Conservation (phyloP, 2,329 filamentous ascomycete genomes). For the Xylariaceae sp. region DNA sequence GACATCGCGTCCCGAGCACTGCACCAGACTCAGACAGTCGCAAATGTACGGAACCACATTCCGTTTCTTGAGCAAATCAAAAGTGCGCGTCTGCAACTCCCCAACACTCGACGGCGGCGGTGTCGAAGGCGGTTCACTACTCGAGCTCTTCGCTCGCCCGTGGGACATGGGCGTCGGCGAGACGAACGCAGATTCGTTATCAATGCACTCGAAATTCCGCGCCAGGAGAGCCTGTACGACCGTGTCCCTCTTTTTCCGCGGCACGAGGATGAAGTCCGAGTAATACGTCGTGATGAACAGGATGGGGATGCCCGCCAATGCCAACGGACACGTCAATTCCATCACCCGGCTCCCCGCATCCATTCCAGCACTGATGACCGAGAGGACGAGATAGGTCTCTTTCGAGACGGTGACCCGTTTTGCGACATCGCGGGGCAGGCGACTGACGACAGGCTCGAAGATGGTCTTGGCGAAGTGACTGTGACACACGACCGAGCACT, state of each 20-base stretch:
- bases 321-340: conserved; percentile 85
- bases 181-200: conserved; percentile 64
- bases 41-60: conserved; percentile 71
- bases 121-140: conserved; percentile 54
- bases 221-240: conserved; percentile 75
- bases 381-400: conserved; percentile 83
- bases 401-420: conserved; percentile 67
- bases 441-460: conserved; percentile 67
- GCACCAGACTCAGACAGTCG: conserved; percentile 65
- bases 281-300: conserved; percentile 99
- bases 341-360: conserved; percentile 89
- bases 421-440: conserved; percentile 52
- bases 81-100: conserved; percentile 80
- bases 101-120: conserved; percentile 73
- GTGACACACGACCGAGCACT: conserved; percentile 89
- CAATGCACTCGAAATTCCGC: conserved; percentile 80
- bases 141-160: conserved; percentile 29
- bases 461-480: conserved; percentile 67
- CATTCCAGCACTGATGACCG: conserved; percentile 83
- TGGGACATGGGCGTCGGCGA: conserved; percentile 44
- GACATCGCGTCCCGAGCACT: conserved; percentile 67
- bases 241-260: conserved; percentile 65
- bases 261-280: conserved; percentile 92
- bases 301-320: conserved; percentile 88
- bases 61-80: conserved; percentile 74